Evolutionary conservation across 2,329 filamentous ascomycete species (phyloP).

Genomic region (Alternaria tenuissima): DNA sequence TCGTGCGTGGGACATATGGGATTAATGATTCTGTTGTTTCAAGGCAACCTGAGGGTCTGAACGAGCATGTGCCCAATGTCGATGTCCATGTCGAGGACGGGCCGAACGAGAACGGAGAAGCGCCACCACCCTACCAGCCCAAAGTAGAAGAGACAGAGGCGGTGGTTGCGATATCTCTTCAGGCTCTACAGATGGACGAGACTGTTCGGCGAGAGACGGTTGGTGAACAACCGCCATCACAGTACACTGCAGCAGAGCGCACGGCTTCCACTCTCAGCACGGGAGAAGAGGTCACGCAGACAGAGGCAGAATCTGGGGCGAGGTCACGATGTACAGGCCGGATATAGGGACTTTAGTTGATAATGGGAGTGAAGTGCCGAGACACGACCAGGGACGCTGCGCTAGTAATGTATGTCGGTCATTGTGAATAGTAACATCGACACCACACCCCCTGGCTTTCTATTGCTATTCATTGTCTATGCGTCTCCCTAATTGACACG

Average conservation of each 20-base stretch:
- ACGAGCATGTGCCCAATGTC: conserved; percentile 61
- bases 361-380: not conserved
- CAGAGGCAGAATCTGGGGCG: not conserved
- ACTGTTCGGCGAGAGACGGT: not conserved
- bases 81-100: not conserved
- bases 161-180: not conserved
- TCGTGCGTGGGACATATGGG: conserved; percentile 38
- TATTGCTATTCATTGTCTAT: no score
- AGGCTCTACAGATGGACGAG: not conserved
- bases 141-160: not conserved
- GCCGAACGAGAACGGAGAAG: conserved; percentile 69
- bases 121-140: conserved; percentile 67
- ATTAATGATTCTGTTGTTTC: conserved; percentile 24
- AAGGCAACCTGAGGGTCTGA: conserved; percentile 63
- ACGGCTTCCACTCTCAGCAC: no score
- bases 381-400: not conserved
- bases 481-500: no score
- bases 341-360: not conserved
- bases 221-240: not conserved
- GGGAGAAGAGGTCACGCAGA: not conserved
- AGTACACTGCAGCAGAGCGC: not conserved
- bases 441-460: not conserved
- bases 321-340: fast-evolving
- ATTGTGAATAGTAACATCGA: not conserved
- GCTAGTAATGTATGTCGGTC: not conserved